A percentile compares a stretch with the other conserved stretches of the same genome.
Conservation (phyloP, 495 filamentous ascomycete genomes). For the Hypoxylon cercidicola region DNA sequence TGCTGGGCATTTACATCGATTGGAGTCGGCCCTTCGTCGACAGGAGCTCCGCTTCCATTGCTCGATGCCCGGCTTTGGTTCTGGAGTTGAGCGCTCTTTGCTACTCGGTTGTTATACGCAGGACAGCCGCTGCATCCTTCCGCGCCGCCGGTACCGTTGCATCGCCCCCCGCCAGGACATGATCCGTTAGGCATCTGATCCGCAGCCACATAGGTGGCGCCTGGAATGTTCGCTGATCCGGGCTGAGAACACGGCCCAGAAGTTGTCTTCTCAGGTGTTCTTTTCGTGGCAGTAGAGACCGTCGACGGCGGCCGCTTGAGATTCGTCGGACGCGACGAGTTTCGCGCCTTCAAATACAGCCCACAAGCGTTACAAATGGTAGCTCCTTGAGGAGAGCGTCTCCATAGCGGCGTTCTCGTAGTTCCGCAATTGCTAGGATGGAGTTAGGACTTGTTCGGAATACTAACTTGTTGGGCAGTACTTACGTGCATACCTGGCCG, state of each 20-base stretch:
- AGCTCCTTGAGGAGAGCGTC: slow-evolving; percentile 88
- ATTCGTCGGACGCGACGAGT: slow-evolving; percentile 87
- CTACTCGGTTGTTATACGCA: slow-evolving; percentile 95
- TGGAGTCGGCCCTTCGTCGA: slow-evolving; percentile 51
- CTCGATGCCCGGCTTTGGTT: slow-evolving; percentile 48
- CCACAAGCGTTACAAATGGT: slow-evolving; percentile 99
- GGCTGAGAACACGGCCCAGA: slow-evolving; percentile 46
- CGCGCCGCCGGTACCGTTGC: slow-evolving; percentile 97
- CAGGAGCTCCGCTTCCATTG: slow-evolving; percentile 40
- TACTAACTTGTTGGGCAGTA: slow-evolving; percentile 3
- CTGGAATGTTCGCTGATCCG: slow-evolving; percentile 56
- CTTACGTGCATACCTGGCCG: slow-evolving; percentile 68
- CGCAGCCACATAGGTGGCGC: slow-evolving; percentile 80
- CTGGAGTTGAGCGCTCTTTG: slow-evolving; percentile 80
- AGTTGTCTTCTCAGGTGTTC: slow-evolving; percentile 47
- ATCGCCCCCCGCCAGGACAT: slow-evolving; percentile 93
- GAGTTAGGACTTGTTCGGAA: slow-evolving; percentile 18
- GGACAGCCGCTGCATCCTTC: slow-evolving; percentile 96
- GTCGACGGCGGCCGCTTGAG: slow-evolving; percentile 73
- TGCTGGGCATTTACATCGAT: slow-evolving; percentile 61
- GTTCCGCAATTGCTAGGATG: slow-evolving; percentile 89
- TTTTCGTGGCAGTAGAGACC: slow-evolving; percentile 52
- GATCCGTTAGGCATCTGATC: slow-evolving; percentile 80
- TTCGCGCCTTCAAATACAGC: slow-evolving; percentile 92
- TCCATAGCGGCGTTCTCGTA: slow-evolving; percentile 92